Conservation (phyloP, 768 basidiomycete species). For the Serpula lacrymans region DNA sequence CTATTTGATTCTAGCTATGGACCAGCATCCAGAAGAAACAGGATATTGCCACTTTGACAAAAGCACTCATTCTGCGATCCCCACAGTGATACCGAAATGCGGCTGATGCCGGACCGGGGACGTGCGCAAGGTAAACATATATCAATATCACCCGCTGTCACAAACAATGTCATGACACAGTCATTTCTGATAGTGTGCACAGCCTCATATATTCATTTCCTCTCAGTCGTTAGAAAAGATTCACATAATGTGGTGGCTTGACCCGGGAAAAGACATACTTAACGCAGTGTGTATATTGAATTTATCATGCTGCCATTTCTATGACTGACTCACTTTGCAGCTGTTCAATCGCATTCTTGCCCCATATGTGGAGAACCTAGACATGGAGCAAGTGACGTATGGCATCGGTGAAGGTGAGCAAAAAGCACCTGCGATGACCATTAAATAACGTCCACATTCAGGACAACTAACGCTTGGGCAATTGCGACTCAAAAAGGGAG, state of each 20-base stretch:
- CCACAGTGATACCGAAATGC: no score
- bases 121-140: no score
- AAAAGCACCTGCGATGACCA: conserved; percentile 1
- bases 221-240: no score
- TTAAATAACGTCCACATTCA: conserved; percentile 23
- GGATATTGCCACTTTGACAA: no score
- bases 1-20: no score
- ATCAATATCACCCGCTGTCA: no score
- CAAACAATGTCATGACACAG: no score
- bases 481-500: conserved; percentile 87
- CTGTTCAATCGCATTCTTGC: conserved; percentile 89
- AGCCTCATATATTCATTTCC: neutral
- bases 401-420: conserved; percentile 78
- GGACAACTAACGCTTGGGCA: conserved; percentile 78
- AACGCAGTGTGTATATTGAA: conserved; percentile 56
- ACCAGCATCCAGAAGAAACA: no score
- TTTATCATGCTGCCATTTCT: neutral
- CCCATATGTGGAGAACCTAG: conserved; percentile 95
- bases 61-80: no score
- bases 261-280: conserved; percentile 82
- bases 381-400: conserved; percentile 92
- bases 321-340: conserved; percentile 28
- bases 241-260: conserved; percentile 77
- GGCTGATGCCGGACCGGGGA: no score
- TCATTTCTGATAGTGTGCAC: no score